phyloP scores from a whole-genome alignment of 2,329 filamentous ascomycete genomes.

The Tolypocladium amazonense region DNA sequence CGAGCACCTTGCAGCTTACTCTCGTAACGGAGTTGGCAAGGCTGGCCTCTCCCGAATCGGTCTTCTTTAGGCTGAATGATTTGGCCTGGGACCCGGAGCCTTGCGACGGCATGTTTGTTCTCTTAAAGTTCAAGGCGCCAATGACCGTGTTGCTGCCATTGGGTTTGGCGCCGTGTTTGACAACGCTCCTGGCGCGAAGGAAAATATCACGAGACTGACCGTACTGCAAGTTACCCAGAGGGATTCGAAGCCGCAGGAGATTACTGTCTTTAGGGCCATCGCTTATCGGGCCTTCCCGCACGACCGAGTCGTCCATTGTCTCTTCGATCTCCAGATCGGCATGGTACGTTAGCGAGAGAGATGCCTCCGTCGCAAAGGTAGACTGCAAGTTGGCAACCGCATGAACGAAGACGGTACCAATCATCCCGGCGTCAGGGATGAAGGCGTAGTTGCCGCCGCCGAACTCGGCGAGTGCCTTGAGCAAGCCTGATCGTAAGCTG shows the following conservation, averaged over 20 bases:
- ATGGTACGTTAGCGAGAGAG: conserved; percentile 29
- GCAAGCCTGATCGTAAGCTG: conserved; percentile 29
- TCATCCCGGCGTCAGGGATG: conserved; percentile 52
- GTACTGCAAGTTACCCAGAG: conserved; percentile 44
- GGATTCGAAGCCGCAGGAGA: conserved; percentile 22
- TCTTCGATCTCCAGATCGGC: conserved; percentile 24
- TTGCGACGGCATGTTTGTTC: conserved; percentile 5
- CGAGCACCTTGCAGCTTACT: conserved; percentile 8
- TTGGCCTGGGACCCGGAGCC: background rate
- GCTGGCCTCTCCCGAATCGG: background rate
- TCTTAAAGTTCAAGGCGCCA: conserved; percentile 23
- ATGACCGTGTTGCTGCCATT: conserved; percentile 12
- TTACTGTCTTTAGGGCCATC: conserved; percentile 3
- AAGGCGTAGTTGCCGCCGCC: conserved; percentile 49
- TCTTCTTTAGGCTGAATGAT: background rate
- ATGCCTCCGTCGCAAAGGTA: conserved; percentile 40
- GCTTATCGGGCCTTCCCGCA: conserved; percentile 15
- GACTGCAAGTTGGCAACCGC: conserved; percentile 50
- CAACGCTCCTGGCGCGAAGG: conserved; percentile 21
- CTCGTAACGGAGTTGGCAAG: background rate
- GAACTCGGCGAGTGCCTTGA: conserved; percentile 50
- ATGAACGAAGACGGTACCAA: conserved; percentile 52
- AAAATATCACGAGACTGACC: conserved; percentile 50
- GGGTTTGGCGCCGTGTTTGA: conserved; percentile 1
- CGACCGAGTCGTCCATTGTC: conserved; percentile 27